Evolutionary conservation across 2,329 filamentous ascomycete genomes (phyloP).

Genomic region (Botrytis cinerea): DNA sequence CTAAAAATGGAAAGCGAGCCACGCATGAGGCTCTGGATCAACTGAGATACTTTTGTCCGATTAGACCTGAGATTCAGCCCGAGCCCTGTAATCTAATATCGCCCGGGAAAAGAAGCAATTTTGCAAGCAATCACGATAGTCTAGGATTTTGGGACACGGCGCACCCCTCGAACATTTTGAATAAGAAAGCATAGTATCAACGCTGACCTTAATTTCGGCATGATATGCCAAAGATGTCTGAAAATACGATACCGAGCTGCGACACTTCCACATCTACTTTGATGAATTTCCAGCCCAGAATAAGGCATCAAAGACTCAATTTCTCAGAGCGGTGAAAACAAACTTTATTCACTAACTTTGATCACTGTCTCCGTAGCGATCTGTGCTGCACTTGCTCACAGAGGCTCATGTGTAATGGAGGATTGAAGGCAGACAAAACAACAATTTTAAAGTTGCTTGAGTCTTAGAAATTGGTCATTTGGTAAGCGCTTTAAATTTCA

Average conservation of each 20-base stretch:
- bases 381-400: slow-evolving; percentile 15
- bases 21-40: neutral
- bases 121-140: neutral
- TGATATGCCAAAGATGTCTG: neutral
- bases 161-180: neutral
- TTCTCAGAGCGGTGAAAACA: neutral
- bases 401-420: neutral
- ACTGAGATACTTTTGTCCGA: neutral
- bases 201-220: neutral
- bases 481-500: neutral
- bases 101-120: neutral
- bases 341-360: neutral
- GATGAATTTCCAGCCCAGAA: neutral
- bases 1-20: neutral
- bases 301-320: neutral
- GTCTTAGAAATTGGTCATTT: neutral
- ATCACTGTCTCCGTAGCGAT: neutral
- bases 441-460: neutral
- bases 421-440: slow-evolving; percentile 5
- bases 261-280: neutral
- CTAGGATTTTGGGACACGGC: neutral
- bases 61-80: neutral
- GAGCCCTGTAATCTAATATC: neutral
- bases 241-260: neutral
- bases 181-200: neutral